Conservation (phyloP, 768 basidiomycete species). For the Lenzites betulinus region DNA sequence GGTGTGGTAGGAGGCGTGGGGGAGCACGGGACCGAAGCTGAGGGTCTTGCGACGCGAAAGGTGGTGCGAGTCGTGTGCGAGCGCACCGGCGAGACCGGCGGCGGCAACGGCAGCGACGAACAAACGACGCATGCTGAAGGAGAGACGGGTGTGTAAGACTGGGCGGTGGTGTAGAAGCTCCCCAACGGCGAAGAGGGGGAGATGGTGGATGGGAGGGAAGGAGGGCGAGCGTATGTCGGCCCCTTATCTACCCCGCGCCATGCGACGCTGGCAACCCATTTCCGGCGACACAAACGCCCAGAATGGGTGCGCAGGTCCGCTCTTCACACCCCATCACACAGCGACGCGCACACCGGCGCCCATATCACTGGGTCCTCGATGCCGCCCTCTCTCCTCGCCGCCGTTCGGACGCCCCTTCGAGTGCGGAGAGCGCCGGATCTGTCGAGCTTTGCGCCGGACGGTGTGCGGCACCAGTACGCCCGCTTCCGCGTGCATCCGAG, state of each 20-base stretch:
- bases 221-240: conserved; percentile 9
- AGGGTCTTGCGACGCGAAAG: conserved; percentile 76
- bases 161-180: conserved; percentile 8
- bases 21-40: conserved; percentile 81
- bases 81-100: conserved; percentile 60
- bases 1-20: conserved; percentile 67
- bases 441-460: not conserved
- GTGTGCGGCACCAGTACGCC: not conserved
- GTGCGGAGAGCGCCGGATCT: not conserved
- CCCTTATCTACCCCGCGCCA: conserved; percentile 23
- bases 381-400: not conserved
- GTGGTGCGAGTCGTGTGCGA: conserved; percentile 41
- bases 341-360: conserved; percentile 8
- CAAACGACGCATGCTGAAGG: conserved; percentile 58
- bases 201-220: conserved; percentile 22
- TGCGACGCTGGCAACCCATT: conserved; percentile 20
- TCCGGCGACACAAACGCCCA: conserved; percentile 7
- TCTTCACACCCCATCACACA: conserved; percentile 11
- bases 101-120: conserved; percentile 62
- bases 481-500: conserved; percentile 1
- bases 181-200: conserved; percentile 24
- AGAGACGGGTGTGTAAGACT: conserved; percentile 1
- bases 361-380: conserved; percentile 4
- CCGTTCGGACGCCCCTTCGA: not conserved
- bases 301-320: conserved; percentile 7